phyloP scores from a whole-genome alignment of 2,329 filamentous ascomycete genomes.

The Colletotrichum zoysiae region DNA sequence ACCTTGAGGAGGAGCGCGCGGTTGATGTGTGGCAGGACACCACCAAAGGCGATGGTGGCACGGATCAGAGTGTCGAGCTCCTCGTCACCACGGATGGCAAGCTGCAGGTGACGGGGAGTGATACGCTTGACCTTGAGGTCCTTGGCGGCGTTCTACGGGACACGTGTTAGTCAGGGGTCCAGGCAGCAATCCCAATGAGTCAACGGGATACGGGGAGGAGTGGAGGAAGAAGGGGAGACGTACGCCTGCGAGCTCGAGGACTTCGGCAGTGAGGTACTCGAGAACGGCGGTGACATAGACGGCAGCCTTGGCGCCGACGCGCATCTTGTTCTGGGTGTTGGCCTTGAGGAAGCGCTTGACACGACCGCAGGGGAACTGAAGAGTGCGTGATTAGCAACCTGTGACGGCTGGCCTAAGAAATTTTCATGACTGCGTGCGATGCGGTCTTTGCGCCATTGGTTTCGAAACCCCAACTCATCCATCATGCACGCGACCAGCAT shows the following conservation, averaged over 20 bases:
- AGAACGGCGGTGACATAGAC: slow-evolving; percentile 98
- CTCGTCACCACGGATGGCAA: slow-evolving; percentile 98
- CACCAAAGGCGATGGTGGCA: slow-evolving; percentile 97
- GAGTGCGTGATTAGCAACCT: slow-evolving; percentile 14
- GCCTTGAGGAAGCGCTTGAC: slow-evolving; percentile 99
- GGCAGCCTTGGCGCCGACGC: slow-evolving; percentile 97
- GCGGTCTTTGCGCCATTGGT: slow-evolving; percentile 27
- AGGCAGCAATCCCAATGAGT: slow-evolving; percentile 26
- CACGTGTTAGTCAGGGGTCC: slow-evolving; percentile 40
- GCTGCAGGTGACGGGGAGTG: slow-evolving; percentile 95
- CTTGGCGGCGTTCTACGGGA: slow-evolving; percentile 87
- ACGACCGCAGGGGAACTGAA: slow-evolving; percentile 97
- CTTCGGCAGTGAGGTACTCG: slow-evolving; percentile 97
- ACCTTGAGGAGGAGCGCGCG: slow-evolving; percentile 95
- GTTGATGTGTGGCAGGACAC: slow-evolving; percentile 99
- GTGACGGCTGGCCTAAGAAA: background rate
- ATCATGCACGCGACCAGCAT: slow-evolving; percentile 35
- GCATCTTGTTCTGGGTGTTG: slow-evolving; percentile 99
- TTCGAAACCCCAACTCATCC: slow-evolving; percentile 16
- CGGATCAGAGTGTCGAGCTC: slow-evolving; percentile 97
- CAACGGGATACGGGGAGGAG: slow-evolving; percentile 17
- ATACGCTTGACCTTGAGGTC: slow-evolving; percentile 99
- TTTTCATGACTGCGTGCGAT: slow-evolving; percentile 28
- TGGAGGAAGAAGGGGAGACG: slow-evolving; percentile 53
- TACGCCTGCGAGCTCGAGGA: slow-evolving; percentile 94